Base-by-base conservation (phyloP, 495 filamentous ascomycete genomes). In the Penicillium bialowiezense region DNA sequence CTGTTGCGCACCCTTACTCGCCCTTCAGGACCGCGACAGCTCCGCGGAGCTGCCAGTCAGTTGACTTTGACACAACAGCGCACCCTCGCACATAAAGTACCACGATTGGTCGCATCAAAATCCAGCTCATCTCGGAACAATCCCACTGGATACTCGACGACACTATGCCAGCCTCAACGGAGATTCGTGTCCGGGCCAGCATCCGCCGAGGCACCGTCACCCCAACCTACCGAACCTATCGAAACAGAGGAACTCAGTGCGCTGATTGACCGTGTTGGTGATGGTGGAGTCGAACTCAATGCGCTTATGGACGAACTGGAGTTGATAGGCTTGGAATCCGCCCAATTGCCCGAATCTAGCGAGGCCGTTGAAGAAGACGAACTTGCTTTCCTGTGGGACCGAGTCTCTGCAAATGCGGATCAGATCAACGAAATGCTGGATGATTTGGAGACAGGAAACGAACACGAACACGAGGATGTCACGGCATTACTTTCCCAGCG, bases 221-320 rank as follows among this genome's bases (percentile, higher is more conserved):
- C 56, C 13, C 10, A 52, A 33, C 41, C 56, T 9, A 42, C 14
- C 24, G 43, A 62, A 36, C 7, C 47, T 47, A 36, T 13, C 44
- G 41, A 48, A 56, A 21, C 60, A 50, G 65, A 64, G 21, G 49
- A 50, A 8, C 61, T 76, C 49, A 71, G 68, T 44, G 51, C 42
- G 13, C 35, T 74, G 42, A 67, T 76, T 33, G 70, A 76, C 41
- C 59, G 56, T 35, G 72, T 76, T 51, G 56, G 64, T 31, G 39
- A 64, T 10, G 68, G 66, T 41, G 71, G 73, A 26, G 63, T 56
- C 13, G 57, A 60, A 26, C 60, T 75, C 37, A 60, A 55, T 3
- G 55, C 63, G 19, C 32, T 73, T 5, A 57, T 74, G 50, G 63
- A 73, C 9, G 68, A 72, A 4, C 18, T 74, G 26, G 56, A 67